Evolutionary conservation across 2,329 filamentous ascomycete species (phyloP).

Genomic region (Xylaria digitata): DNA sequence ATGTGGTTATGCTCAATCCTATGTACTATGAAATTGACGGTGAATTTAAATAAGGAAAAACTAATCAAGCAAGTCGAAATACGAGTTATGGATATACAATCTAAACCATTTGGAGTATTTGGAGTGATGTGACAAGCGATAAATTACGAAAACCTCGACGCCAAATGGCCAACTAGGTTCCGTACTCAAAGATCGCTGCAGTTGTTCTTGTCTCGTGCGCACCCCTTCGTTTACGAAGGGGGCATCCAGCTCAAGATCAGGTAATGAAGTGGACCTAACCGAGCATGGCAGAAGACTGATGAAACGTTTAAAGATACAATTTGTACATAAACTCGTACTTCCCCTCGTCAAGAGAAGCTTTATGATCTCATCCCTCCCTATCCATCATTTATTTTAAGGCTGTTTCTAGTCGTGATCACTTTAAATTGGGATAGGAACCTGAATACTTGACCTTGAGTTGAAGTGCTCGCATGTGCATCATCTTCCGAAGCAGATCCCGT

Average conservation of each 20-base stretch:
- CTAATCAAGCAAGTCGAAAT: neutral
- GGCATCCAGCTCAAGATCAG: conserved; percentile 55
- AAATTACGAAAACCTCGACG: conserved; percentile 55
- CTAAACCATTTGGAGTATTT: neutral
- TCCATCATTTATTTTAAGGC: neutral
- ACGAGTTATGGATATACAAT: neutral
- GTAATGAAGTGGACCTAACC: conserved; percentile 47
- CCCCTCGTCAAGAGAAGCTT: no score
- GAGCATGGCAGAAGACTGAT: conserved; percentile 55
- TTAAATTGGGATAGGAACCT: neutral
- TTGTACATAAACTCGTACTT: neutral
- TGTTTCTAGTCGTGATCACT: neutral
- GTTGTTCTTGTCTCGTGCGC: conserved; percentile 53
- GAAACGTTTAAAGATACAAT: neutral
- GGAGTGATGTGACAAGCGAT: conserved; percentile 53
- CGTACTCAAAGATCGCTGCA: conserved; percentile 57
- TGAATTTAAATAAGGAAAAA: neutral
- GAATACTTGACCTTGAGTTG: no score
- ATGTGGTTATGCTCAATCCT: neutral
- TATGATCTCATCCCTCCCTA: neutral
- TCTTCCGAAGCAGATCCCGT: neutral
- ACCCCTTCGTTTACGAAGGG: conserved; percentile 35
- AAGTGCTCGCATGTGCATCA: neutral
- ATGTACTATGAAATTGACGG: neutral
- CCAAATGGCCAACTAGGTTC: conserved; percentile 48